Conservation (phyloP, 768 basidiomycete genomes). For the Phaffia tasmanica region DNA sequence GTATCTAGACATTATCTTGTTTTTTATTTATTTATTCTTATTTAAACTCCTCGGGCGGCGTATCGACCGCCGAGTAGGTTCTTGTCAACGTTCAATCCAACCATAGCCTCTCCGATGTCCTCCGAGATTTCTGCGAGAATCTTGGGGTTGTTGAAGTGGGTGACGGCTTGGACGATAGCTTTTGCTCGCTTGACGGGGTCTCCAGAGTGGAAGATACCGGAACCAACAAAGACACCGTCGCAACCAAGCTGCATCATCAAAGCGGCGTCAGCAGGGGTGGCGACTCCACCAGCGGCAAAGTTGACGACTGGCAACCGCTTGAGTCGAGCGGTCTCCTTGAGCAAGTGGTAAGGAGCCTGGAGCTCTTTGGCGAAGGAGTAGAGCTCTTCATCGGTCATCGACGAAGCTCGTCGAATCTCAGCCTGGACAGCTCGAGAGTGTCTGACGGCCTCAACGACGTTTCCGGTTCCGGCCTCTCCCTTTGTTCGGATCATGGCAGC, state of each 20-base stretch:
- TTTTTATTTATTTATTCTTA: no score
- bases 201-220: constrained; percentile 90
- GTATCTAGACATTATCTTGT: no score
- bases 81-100: constrained; percentile 49
- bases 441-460: constrained; percentile 59
- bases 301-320: constrained; percentile 85
- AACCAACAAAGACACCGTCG: constrained; percentile 97
- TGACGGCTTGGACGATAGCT: constrained; percentile 94
- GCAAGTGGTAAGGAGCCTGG: constrained; percentile 79
- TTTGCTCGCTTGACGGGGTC: constrained; percentile 87
- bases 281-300: constrained; percentile 80
- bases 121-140: constrained; percentile 48
- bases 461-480: constrained; percentile 47
- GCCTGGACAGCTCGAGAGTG: constrained; percentile 73
- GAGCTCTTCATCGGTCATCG: constrained; percentile 90
- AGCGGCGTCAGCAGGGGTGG: constrained; percentile 71
- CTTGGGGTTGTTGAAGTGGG: constrained; percentile 90
- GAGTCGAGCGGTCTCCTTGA: constrained; percentile 89
- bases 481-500: constrained; percentile 91
- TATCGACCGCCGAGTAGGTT: constrained; percentile 8
- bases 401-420: constrained; percentile 56
- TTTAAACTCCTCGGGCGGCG: constrained; percentile 19
- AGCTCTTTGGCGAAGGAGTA: constrained; percentile 74
- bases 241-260: constrained; percentile 98
- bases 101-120: constrained; percentile 82